phyloP scores from a whole-genome alignment of 129 eudicot species.

The sunflower (Helianthus annuus) region HanXRQr2.0-SUNRISE NC_035442.2:165557737-165558236 shows the following conservation, averaged over 20 bases:
- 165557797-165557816: not conserved
- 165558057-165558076: not conserved
- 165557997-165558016: not conserved
- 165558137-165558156: no score
- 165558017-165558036: not conserved
- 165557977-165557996: not conserved
- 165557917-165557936: not conserved
- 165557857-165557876: not conserved
- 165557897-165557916: not conserved
- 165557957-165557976: not conserved
- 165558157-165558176: no score
- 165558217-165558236: no score
- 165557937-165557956: conserved; percentile 1
- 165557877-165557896: not conserved
- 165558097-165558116: no score
- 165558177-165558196: no score
- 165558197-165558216: no score
- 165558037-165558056: not conserved
- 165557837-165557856: not conserved
- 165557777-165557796: conserved; percentile 3
- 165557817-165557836: not conserved
- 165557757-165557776: not conserved
- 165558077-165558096: not conserved
- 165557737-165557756: not conserved
- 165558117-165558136: no score